These are phyloP conservation scores for Agastache rugosa DNA, from an alignment of 257 asterid genomes.

Conservation along the genomic window DNA sequence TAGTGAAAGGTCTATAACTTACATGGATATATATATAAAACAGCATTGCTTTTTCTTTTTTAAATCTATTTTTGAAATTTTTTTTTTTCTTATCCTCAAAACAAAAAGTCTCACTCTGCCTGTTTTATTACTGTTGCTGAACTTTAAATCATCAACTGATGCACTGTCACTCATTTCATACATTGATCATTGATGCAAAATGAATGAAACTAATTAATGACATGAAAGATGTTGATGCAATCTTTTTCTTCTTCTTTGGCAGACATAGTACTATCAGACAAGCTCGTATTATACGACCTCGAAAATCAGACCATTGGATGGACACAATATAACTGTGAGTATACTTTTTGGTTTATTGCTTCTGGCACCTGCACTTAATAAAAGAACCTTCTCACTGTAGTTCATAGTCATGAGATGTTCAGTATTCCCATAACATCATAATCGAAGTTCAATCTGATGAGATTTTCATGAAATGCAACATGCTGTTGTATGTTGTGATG, in stretches of 20 bases:
- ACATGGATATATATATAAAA: not conserved
- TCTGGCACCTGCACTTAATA: not conserved
- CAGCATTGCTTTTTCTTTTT: not conserved
- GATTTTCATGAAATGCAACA: not conserved
- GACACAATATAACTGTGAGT: slow-evolving; percentile 79
- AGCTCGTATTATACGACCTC: slow-evolving; percentile 77
- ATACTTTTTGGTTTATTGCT: slow-evolving; percentile 8
- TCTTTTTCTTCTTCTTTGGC: slow-evolving; percentile 34
- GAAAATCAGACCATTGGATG: slow-evolving; percentile 84
- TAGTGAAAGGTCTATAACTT: not conserved
- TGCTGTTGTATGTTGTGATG: not conserved
- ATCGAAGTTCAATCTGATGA: not conserved
- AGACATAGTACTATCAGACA: slow-evolving; percentile 68
- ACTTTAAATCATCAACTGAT: not conserved
- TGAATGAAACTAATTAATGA: not conserved
- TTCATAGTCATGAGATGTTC: not conserved
- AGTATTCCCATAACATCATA: not conserved
- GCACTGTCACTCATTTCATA: not conserved
- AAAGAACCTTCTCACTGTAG: not conserved
- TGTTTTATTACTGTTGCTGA: not conserved
- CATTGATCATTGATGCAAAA: not conserved
- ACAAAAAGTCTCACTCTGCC: not conserved
- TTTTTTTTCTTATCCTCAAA: too few relatives aligned
- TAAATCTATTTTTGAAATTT: not conserved
- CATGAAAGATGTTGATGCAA: not conserved